Percentiles rank a stretch among this genome's conserved stretches.
These are phyloP conservation scores for Neurospora sp. DNA, from an alignment of 495 filamentous ascomycete species.

Conservation along the genomic window DNA sequence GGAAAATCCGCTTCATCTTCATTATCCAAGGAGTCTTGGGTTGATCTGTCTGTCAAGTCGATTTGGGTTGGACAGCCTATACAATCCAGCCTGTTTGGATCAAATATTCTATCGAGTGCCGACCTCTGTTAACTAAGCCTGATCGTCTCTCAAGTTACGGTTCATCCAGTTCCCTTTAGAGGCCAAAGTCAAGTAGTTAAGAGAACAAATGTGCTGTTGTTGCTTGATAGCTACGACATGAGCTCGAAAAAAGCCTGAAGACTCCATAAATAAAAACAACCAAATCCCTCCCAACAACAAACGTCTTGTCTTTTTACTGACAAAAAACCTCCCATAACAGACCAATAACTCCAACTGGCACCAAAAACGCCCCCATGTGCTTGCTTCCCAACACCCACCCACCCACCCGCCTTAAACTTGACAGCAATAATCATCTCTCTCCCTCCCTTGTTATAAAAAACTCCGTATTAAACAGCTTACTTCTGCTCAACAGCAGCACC, in stretches of 20 bases:
- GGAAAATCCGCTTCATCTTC: too few species aligned
- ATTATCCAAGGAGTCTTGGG: too few species aligned
- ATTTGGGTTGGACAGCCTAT: too few species aligned
- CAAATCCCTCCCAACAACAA: not conserved
- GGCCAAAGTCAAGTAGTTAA: not conserved
- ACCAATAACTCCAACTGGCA: not conserved
- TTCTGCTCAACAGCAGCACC: not conserved
- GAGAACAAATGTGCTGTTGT: not conserved
- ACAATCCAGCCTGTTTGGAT: too few species aligned
- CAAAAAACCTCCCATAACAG: not conserved
- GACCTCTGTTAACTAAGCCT: too few species aligned
- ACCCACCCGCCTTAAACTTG: not conserved
- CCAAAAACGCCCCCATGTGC: not conserved
- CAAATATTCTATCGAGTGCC: too few species aligned
- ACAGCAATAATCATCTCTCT: not conserved
- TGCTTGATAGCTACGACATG: not conserved
- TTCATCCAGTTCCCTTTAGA: too few species aligned
- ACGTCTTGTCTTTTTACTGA: not conserved
- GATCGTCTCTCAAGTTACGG: too few species aligned
- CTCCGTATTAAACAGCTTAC: not conserved
- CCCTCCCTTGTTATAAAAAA: not conserved
- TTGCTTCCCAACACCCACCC: not conserved
- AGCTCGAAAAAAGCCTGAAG: not conserved
- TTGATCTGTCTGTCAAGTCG: too few species aligned
- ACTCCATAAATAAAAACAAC: not conserved